Evolutionary conservation across 805 yeast genomes (phyloP), one percentile per base, ranked within the genome.

Genomic region (Saitoella complicata): DNA sequence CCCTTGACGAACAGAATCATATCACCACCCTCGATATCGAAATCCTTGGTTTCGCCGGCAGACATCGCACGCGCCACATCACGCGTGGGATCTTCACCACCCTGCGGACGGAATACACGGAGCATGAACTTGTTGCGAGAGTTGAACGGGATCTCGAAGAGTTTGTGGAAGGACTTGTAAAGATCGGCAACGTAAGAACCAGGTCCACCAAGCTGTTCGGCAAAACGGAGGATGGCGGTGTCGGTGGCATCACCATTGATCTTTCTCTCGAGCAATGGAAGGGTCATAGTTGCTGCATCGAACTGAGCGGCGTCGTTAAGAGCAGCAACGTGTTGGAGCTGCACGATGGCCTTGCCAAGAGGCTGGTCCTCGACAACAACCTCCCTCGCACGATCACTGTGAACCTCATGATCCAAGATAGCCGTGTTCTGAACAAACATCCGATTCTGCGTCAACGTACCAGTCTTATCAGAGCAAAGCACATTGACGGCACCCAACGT

Each of bases 401-500:
- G 21, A 21, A 21, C 21, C 21, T 21, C 21, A 21, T 21, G 21
- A 21, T 21, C 21, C 21, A 21, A 21, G 21, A 21, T 21, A 2
- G 21, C 21, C 21, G 21, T 21, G 21, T 21, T 21, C 21, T 21
- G 21, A 2, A 33, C 36, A 10, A 11, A 33, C 36, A 33, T 33
- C 11, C 11, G 36, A 11, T 33, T 33, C 44, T 49, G 63, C 31
- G 79, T 73, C 41, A 73, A 43, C 56, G 68, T 64, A 8, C 68
- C 68, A 62, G 76, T 47, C 65, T 71, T 52, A 70, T 72, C 61
- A 58, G 68, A 43, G 72, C 76, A 59, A 61, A 71, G 46, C 66
- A 78, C 74, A 53, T 71, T 70, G 21, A 73, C 71, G 10, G 73
- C 66, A 10, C 79, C 80, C 50, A 75, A 60, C 11, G 79, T 74